Base-by-base conservation (phyloP, 306 rosid species). In the Ochetophila trinervis region DNA sequence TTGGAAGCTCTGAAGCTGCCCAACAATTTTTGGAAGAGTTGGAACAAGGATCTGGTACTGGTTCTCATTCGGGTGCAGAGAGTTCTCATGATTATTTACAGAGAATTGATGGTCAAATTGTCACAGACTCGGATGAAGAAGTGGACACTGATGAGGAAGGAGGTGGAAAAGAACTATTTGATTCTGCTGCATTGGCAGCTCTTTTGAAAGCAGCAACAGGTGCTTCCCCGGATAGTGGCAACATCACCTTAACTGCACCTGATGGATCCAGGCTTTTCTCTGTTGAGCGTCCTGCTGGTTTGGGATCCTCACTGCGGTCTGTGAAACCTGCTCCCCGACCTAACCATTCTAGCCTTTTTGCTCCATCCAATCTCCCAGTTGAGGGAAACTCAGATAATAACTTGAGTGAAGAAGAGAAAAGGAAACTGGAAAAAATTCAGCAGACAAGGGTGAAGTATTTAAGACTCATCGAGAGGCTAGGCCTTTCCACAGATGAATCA, bases 251-350 rank as follows among this genome's bases (percentile, higher is more conserved):
- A 74, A 83, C 91, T 60, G 72, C 95, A 67, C 85, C 88, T 60
- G 99, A 94, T 80, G 99, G 97, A 34, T 79, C 97, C 8, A 80
- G 85, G 83, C 96, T 94, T 62, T 94, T 94, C 81, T 90, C 99
- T 37, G 87, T 90, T 6, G 99, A 94, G 83, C 97, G 97, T 32
- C 99, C 99, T 11, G 97, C 97, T 77, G 99, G 99, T 64, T 82
- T 94, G 81, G 99, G 99, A 44, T 66, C 90, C 55, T 88, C 99
- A 44, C 88, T 90, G 21, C 83, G 60, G 54, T 69, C 97, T 47
- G 79, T 80, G 75, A 94, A 85, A 80, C 85, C 88, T 37, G 75
- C 87, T 32, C 22, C 73, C 55, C 84, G 96, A 35, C 76, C 89
- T 56, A 83, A 65, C 65, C 94, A 83, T 2, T 79, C 87, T 0